Evolutionary conservation across 805 yeast genomes (phyloP), one percentile per base, ranked within the genome.

Genomic region (Scheffersomyces stipitis): DNA sequence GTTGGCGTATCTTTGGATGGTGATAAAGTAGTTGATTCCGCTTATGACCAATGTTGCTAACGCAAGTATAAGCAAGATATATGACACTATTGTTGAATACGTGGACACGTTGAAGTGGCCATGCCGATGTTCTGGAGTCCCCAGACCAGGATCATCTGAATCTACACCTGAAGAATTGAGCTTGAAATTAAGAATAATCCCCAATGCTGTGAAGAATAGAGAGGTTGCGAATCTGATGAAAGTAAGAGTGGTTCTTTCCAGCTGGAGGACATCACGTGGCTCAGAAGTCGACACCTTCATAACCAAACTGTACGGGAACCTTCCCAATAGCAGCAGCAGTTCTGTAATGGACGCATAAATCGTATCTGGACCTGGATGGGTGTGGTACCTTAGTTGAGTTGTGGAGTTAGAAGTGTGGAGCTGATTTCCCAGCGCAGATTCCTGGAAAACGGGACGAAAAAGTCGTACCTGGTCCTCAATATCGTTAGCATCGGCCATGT

Each of bases 241-340:
- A 18, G 75, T 60, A 12, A 76, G 54, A 14, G 75, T 68, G 1
- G 81, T 76, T 24, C 81, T 53, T 46, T 76, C 82, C 37, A 71
- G 67, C 62, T 76, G 78, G 13, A 76, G 53, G 6, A 73, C 71
- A 49, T 76, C 82, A 28, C 82, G 56, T 1, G 81, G 80, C 48
- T 76, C 81, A 2, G 75, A 66, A 3, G 69, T 58, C 13, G 61
- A 52, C 28, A 71, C 65, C 22, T 58, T 55, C 31, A 69, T 44
- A 7, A 63, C 46, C 15, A 64, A 41, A 17, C 44, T 42, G 33
- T 51, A 50, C 3, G 59, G 60, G 24, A 52, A 53, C 9, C 26
- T 34, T 16, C 24, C 18, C 23, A 15, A 15, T 16, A 15, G 33
- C 17, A 22, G 13, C 24, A 20, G 24, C 9, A 7, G 24, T 10